phyloP scores from a whole-genome alignment of 495 filamentous ascomycete genomes.

The Penicillium parvum region DNA sequence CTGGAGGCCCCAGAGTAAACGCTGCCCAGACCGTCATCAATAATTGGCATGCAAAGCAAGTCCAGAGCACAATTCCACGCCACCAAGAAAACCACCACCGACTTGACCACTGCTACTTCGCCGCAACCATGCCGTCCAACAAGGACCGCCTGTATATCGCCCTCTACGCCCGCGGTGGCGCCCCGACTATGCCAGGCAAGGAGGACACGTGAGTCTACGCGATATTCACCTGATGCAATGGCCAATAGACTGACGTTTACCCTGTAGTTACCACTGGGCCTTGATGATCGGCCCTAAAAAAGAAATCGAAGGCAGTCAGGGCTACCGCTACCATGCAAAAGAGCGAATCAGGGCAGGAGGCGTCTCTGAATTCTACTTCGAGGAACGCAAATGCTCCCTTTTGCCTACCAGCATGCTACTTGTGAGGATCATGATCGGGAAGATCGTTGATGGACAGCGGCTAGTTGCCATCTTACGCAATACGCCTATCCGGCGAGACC shows the following conservation, averaged over 20 bases:
- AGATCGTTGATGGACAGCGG: constrained; percentile 31
- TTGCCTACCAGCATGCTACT: constrained; percentile 35
- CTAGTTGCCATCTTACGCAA: constrained; percentile 27
- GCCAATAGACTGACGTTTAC: too few relatives aligned
- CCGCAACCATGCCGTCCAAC: constrained; percentile 9
- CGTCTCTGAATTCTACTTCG: too few relatives aligned
- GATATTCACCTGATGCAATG: too few relatives aligned
- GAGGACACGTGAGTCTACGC: constrained; percentile 25
- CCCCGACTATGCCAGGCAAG: constrained; percentile 26
- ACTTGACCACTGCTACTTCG: too few relatives aligned
- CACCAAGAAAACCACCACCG: too few relatives aligned
- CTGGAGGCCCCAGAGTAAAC: too few relatives aligned
- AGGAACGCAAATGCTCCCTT: too few relatives aligned
- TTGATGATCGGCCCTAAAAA: constrained; percentile 37
- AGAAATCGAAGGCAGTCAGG: constrained; percentile 16
- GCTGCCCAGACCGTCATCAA: too few relatives aligned
- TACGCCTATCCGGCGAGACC: constrained; percentile 27
- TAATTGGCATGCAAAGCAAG: too few relatives aligned
- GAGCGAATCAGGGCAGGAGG: too few relatives aligned
- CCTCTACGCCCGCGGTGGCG: constrained; percentile 33
- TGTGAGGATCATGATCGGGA: constrained; percentile 42
- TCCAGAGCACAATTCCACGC: too few relatives aligned
- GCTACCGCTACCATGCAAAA: constrained; percentile 32
- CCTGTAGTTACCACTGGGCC: constrained; percentile 32
- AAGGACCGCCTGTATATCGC: constrained; percentile 37